Conservation (phyloP, 768 basidiomycete genomes). For the Panellus pusillus region DNA sequence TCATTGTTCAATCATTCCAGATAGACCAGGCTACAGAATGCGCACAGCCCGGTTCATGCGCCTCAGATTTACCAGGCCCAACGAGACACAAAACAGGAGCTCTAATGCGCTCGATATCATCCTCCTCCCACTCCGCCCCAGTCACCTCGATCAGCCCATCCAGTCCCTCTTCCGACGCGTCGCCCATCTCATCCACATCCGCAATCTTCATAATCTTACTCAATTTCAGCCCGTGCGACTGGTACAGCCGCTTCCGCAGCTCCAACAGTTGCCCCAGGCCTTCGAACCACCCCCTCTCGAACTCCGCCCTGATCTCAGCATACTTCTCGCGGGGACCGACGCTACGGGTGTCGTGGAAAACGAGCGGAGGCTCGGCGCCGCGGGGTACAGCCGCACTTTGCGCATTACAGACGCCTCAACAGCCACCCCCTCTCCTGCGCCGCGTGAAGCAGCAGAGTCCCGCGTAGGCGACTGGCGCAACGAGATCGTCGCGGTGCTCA, state of each 20-base stretch:
- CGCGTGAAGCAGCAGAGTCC: conserved; percentile 9
- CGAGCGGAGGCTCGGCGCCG: conserved; percentile 47
- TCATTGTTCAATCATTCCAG: conserved; percentile 29
- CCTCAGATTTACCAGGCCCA: conserved; percentile 27
- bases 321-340: conserved; percentile 34
- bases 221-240: conserved; percentile 47
- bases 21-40: conserved; percentile 38
- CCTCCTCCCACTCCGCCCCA: conserved; percentile 23
- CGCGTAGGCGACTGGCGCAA: conserved; percentile 37
- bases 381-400: conserved; percentile 60
- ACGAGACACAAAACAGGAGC: conserved; percentile 44
- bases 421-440: neutral
- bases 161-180: conserved; percentile 30
- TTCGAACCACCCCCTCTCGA: conserved; percentile 62
- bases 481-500: conserved; percentile 69
- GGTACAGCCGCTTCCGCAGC: conserved; percentile 44
- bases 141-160: conserved; percentile 39
- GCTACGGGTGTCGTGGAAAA: conserved; percentile 44
- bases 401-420: conserved; percentile 20
- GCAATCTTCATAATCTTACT: conserved; percentile 41
- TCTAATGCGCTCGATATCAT: neutral
- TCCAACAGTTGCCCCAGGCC: conserved; percentile 55
- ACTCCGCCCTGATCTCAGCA: conserved; percentile 46
- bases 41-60: conserved; percentile 40
- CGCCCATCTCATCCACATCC: conserved; percentile 23